Percentiles rank a stretch among this genome's conserved stretches.
These are phyloP conservation scores for Tulasnella sp. DNA, from an alignment of 768 basidiomycete species.

Conservation along the genomic window DNA sequence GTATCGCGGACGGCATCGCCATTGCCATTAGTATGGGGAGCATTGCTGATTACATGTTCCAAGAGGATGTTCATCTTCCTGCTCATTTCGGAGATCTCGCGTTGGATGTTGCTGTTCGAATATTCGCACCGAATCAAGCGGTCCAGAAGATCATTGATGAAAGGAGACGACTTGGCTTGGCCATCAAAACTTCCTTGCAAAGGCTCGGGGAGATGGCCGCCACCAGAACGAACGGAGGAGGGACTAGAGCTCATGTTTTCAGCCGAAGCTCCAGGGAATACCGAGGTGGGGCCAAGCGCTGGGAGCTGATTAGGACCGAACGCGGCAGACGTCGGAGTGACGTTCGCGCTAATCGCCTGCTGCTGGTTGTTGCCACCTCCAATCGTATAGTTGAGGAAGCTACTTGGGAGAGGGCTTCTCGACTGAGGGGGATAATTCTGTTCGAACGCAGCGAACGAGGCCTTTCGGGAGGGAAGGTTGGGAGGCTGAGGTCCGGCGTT, in stretches of 20 bases:
- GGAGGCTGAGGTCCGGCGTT: not conserved
- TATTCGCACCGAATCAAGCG: conserved; percentile 69
- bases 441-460: conserved; percentile 20
- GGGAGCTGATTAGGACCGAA: conserved; percentile 12
- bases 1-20: not conserved
- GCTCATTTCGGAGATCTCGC: conserved; percentile 67
- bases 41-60: conserved; percentile 47
- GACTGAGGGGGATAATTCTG: conserved; percentile 20
- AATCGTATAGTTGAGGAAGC: conserved; percentile 25
- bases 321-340: conserved; percentile 9
- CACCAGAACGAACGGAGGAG: conserved; percentile 18
- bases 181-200: conserved; percentile 49
- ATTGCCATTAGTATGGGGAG: not conserved
- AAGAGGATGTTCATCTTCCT: conserved; percentile 74
- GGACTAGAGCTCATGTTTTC: conserved; percentile 28
- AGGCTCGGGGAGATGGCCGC: conserved; percentile 12
- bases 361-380: conserved; percentile 16
- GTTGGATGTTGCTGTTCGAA: conserved; percentile 65
- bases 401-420: conserved; percentile 19
- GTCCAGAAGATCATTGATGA: conserved; percentile 72
- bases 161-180: conserved; percentile 70
- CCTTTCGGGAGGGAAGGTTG: conserved; percentile 18
- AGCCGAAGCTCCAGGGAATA: conserved; percentile 3
- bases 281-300: conserved; percentile 14
- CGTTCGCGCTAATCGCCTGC: not conserved